Percentiles rank a stretch among this genome's conserved stretches.
These are phyloP conservation scores for Coemansia sp. DNA, from an alignment of 192 early-diverging fungal genomes.

Conservation along the genomic window DNA sequence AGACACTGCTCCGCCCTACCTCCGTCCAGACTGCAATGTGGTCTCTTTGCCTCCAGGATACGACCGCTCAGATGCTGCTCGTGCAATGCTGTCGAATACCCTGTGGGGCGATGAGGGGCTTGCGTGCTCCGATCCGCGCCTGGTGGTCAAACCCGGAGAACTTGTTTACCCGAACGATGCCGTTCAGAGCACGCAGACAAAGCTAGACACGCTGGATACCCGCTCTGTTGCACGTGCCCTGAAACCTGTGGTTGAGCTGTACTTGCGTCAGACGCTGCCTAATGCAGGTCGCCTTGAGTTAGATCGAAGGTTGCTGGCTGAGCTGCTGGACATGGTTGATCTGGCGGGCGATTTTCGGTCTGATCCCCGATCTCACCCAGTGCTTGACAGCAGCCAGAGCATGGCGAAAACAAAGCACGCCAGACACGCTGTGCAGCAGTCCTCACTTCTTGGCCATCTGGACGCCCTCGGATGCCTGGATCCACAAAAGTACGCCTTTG, in stretches of 20 bases:
- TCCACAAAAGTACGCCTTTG: conserved; percentile 56
- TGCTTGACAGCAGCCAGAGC: conserved; percentile 3
- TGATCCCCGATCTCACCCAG: conserved; percentile 16
- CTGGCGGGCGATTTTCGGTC: conserved; percentile 15
- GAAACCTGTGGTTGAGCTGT: background rate
- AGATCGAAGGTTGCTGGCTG: background rate
- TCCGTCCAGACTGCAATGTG: conserved; percentile 49
- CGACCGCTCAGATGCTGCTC: background rate
- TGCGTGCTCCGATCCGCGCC: conserved; percentile 22
- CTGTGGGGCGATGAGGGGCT: conserved; percentile 33
- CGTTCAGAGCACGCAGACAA: background rate
- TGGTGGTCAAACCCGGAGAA: conserved; percentile 34
- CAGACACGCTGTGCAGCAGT: conserved; percentile 66
- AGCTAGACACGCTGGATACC: background rate
- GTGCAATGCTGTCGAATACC: background rate
- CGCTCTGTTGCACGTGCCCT: background rate
- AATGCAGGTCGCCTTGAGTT: background rate
- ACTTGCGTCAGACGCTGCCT: background rate
- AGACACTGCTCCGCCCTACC: conserved; percentile 25
- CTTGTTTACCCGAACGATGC: conserved; percentile 6
- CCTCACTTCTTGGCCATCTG: conserved; percentile 84
- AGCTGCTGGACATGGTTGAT: conserved; percentile 22
- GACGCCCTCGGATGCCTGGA: conserved; percentile 60
- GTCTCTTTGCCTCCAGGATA: conserved; percentile 16
- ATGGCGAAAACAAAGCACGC: conserved; percentile 6